phyloP scores from a whole-genome alignment of 257 asterid genomes.

The Nicotiana obtusifolia region DNA sequence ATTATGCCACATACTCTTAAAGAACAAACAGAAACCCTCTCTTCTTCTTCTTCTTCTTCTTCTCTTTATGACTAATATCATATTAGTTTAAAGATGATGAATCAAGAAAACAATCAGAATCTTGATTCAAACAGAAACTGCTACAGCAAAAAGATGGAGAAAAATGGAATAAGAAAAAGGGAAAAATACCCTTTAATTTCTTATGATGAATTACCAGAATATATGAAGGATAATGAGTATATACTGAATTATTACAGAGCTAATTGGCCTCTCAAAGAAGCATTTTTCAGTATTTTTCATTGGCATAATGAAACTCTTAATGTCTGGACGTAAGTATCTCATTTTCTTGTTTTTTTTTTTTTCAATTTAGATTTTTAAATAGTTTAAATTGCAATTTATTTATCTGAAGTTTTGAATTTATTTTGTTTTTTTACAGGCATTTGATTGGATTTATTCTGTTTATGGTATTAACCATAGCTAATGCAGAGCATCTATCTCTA shows the following conservation, averaged over 20 bases:
- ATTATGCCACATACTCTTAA: slow-evolving; percentile 25
- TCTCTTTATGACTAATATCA: slow-evolving; percentile 20
- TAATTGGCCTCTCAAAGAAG: slow-evolving; percentile 74
- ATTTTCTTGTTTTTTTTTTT: not conserved
- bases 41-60: not conserved
- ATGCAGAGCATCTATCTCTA: slow-evolving; percentile 53
- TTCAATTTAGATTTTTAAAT: not conserved
- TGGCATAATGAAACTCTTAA: slow-evolving; percentile 99
- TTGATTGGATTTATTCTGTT: slow-evolving; percentile 71
- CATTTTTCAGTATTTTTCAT: slow-evolving; percentile 70
- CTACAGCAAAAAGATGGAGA: not conserved
- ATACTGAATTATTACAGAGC: slow-evolving; percentile 73
- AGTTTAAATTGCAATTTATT: not conserved
- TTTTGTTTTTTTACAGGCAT: slow-evolving; percentile 50
- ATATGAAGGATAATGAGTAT: slow-evolving; percentile 91
- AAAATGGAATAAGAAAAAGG: slow-evolving; percentile 11
- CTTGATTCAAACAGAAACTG: not conserved
- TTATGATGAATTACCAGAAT: slow-evolving; percentile 68
- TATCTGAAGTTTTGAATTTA: not conserved
- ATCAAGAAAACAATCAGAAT: not conserved
- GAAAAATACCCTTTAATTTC: slow-evolving; percentile 38
- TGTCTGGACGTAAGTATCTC: slow-evolving; percentile 81
- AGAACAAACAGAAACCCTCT: slow-evolving; percentile 22
- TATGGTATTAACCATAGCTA: slow-evolving; percentile 61
- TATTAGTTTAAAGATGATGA: not conserved